Evolutionary conservation across 2,329 filamentous ascomycete species (phyloP).

Genomic region (Davidsoniella virescens): DNA sequence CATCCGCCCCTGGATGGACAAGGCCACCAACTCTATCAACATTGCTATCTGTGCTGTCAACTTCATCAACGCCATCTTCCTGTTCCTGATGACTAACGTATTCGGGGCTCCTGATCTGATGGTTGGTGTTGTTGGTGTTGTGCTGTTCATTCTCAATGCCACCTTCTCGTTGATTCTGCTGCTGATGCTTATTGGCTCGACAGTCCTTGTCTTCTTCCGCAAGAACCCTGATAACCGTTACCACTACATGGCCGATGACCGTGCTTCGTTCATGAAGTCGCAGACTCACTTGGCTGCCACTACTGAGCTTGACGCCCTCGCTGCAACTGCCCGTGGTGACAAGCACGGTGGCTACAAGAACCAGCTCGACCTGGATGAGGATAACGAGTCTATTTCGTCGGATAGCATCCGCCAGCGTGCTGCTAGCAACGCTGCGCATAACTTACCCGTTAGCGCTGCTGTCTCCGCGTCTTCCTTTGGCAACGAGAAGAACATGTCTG

Average conservation of each 20-base stretch:
- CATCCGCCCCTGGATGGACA: slow-evolving; percentile 93
- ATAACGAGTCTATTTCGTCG: slow-evolving; percentile 26
- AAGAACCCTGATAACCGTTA: slow-evolving; percentile 93
- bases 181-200: slow-evolving; percentile 55
- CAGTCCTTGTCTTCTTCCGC: slow-evolving; percentile 55
- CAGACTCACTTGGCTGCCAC: slow-evolving; percentile 61
- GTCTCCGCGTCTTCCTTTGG: slow-evolving; percentile 15
- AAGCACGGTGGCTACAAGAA: slow-evolving; percentile 35
- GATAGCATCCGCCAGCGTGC: slow-evolving; percentile 23
- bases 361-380: slow-evolving; percentile 22
- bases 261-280: slow-evolving; percentile 94
- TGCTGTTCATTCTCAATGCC: slow-evolving; percentile 79
- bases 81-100: slow-evolving; percentile 74
- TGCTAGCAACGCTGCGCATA: slow-evolving; percentile 18
- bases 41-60: slow-evolving; percentile 82
- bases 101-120: slow-evolving; percentile 74
- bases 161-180: slow-evolving; percentile 68
- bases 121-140: slow-evolving; percentile 72
- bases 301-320: slow-evolving; percentile 79
- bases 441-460: slow-evolving; percentile 17
- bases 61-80: slow-evolving; percentile 78
- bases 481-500: slow-evolving; percentile 14
- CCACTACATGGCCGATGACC: slow-evolving; percentile 91
- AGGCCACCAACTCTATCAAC: slow-evolving; percentile 93
- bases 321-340: slow-evolving; percentile 76